These are phyloP conservation scores for Hypocrella siamensis DNA, from an alignment of 2,329 filamentous ascomycete genomes.

Conservation along the genomic window DNA sequence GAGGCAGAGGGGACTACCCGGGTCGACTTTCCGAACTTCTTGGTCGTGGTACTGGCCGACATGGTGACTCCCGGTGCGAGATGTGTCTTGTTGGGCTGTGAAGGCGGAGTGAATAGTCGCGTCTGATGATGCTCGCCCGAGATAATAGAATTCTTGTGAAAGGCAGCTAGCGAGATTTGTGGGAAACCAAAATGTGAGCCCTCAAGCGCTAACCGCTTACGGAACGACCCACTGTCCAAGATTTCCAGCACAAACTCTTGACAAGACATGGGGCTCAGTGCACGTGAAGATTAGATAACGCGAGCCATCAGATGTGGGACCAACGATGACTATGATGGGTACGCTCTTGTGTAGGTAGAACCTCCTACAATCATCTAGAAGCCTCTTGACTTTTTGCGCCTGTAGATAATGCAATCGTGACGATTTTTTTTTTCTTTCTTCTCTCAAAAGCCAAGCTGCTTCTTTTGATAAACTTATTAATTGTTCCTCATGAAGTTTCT, in stretches of 20 bases:
- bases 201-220: conserved; percentile 20
- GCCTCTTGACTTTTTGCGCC: no score
- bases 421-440: no score
- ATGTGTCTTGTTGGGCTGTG: conserved; percentile 17
- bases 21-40: conserved; percentile 97
- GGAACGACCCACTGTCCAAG: conserved; percentile 7
- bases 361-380: no score
- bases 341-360: no score
- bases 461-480: no score
- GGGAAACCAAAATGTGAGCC: conserved; percentile 27
- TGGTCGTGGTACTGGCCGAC: conserved; percentile 64
- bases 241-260: conserved; percentile 6
- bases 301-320: neutral
- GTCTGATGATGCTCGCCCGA: conserved; percentile 22
- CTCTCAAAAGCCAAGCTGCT: no score
- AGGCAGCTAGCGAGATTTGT: conserved; percentile 25
- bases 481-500: no score
- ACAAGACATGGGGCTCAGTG: conserved; percentile 14
- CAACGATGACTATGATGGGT: no score
- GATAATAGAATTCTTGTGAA: conserved; percentile 26
- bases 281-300: conserved; percentile 23
- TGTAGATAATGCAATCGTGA: no score
- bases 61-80: conserved; percentile 42
- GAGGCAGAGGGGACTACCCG: conserved; percentile 73
- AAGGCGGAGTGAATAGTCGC: conserved; percentile 18